Base-by-base conservation (phyloP, 169 alveolate species). In the Neospora caninum region DNA sequence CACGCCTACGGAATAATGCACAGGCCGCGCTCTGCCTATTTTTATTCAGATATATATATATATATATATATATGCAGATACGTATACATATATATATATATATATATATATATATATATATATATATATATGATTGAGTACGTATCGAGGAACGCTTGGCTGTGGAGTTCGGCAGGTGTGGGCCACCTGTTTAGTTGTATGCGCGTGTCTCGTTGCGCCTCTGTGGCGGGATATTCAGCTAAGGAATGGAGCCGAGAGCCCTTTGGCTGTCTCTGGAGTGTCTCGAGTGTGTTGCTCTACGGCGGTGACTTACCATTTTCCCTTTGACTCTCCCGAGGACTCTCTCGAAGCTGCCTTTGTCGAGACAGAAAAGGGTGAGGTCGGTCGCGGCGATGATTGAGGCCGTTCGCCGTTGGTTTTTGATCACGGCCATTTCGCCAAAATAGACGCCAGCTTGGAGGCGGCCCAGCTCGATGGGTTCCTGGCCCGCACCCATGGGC, bases 401-500 rank as follows among this genome's bases (percentile, higher is more conserved):
- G 39, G 97, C 97, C 41, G 97, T 89, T 73, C 97, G 93, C 78
- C 95, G 80, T 6, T 73, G 69, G 92, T 94, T 93, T 92, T 95
- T 92, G 27, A 97, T 96, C 36, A 97, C 88, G 25, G 95, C 94
- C 91, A 93, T 87, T 94, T 97, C 97, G 25, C 98, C 98, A 80
- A 97, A 97, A 83, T 96, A 96, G 91, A 95, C 97, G 88, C 95
- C 95, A 49, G 53, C 38, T 70, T 88, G 92, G 83, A 86, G 95
- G 38, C 95, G 64, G 64, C 92, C 95, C 20, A 93, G 95, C 78
- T 93, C 95, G 64, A 93, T 91, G 34, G 91, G 87, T 36, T 86
- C 91, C 67, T 82, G 89, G 25, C 89, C 89, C 10, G 89, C 89
- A 29, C 67, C 89, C 89, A 41, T 38, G 36, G 95, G 95, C 36